Conservation (phyloP, 441 rosid genomes). For the Jatropha multifida region DNA sequence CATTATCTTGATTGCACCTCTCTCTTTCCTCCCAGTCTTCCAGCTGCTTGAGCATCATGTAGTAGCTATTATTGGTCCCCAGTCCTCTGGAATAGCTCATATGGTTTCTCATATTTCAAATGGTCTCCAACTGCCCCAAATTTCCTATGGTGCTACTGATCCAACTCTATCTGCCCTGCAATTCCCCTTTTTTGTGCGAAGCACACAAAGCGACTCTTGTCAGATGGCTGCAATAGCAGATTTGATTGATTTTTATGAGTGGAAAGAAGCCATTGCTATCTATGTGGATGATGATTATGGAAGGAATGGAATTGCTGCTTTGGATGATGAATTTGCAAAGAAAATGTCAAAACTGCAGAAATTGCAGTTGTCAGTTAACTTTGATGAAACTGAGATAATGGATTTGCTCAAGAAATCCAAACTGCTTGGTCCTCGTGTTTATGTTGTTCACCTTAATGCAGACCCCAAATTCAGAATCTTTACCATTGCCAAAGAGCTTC, state of each 20-base stretch:
- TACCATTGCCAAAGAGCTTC: conserved; percentile 51
- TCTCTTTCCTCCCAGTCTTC: conserved; percentile 52
- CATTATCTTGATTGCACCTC: conserved; percentile 5
- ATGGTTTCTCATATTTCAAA: conserved; percentile 57
- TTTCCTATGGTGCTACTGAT: conserved; percentile 89
- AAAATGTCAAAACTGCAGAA: conserved; percentile 50
- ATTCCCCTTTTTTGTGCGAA: conserved; percentile 75
- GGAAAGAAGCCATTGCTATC: conserved; percentile 75
- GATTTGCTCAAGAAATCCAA: conserved; percentile 51
- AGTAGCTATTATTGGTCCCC: conserved; percentile 81
- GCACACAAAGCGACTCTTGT: conserved; percentile 61
- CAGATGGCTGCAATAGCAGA: conserved; percentile 90
- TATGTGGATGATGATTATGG: conserved; percentile 79
- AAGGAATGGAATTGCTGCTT: conserved; percentile 66
- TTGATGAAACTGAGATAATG: conserved; percentile 35
- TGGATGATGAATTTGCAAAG: conserved; percentile 56
- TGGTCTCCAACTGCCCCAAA: conserved; percentile 69
- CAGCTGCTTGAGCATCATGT: conserved; percentile 57
- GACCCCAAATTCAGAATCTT: conserved; percentile 67
- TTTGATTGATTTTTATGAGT: conserved; percentile 53
- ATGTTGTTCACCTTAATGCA: conserved; percentile 68
- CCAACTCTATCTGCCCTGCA: conserved; percentile 86
- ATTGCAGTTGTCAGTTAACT: conserved; percentile 49
- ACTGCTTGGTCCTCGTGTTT: conserved; percentile 63
- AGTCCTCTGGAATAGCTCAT: conserved; percentile 76